Base-by-base conservation (phyloP, 371 early-diverging fungal genomes). In the Mucor mucedo region DNA sequence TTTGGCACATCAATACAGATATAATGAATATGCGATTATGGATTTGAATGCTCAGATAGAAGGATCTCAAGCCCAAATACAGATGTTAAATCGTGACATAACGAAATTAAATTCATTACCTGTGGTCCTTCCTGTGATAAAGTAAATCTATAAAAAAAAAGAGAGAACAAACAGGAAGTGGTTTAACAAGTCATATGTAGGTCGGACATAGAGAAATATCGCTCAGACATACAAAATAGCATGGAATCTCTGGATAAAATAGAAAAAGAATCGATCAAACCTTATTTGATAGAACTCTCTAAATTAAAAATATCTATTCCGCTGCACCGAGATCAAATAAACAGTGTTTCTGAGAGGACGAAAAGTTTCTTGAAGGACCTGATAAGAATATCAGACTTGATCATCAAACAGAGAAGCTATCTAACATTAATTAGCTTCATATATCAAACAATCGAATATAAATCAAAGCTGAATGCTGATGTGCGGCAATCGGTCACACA, bases 21-120 rank as follows among this genome's bases (percentile, higher is more conserved):
- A 21, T 2, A 55, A 44, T 5, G 66, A 70, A 52, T 70, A 65
- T 35, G 66, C 58, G 6, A 16, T 62, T 3, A 42, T 70, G 16
- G 66, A 66, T 40, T 14, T 62, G 3, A 59, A 14, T 21, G 60
- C 66, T 28, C 66, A 70, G 40, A 62, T 70, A 6, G 45, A 58
- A 9, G 70, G 70, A 3, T 62, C 47, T n/a, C 35, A 59, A n/a
- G 58, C 61, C 10, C 53, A 56, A 7, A 58, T 72, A 6, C 49
- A 52, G 4, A 7, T 35, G 3, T 28, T 72, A 13, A 39, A 65
- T 7, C 54, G 32, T 14, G 65, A 68, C 10, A 35, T 29, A 29
- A 29, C 39, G 3, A 69, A 39, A n/a, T 10, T 65, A 21, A 69
- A 69, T 32, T 32, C 53, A 2, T 48, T 69, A 30, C 66, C 69